Conservation (phyloP, 169 alveolate genomes). For the Cryptosporidium meleagridis region DNA sequence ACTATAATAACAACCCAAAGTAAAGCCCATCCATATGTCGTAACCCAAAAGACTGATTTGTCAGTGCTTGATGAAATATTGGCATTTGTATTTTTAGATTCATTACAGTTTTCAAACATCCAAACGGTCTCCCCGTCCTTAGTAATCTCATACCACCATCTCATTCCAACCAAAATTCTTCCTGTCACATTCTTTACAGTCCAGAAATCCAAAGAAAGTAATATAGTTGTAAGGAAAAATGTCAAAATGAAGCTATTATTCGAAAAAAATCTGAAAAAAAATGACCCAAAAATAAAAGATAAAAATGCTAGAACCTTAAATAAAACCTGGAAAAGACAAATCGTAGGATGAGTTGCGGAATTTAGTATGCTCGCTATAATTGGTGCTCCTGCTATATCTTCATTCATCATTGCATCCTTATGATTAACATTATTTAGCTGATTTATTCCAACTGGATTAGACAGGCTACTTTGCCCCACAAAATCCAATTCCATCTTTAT, state of each 20-base stretch:
- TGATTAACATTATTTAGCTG: background rate
- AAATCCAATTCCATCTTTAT: slow-evolving; percentile 61
- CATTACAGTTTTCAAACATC: slow-evolving; percentile 84
- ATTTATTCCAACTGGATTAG: background rate
- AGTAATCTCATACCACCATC: slow-evolving; percentile 89
- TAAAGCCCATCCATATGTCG: slow-evolving; percentile 80
- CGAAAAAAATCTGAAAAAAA: slow-evolving; percentile 71
- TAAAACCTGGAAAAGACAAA: slow-evolving; percentile 80
- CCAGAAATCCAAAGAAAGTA: slow-evolving; percentile 86
- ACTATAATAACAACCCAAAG: slow-evolving; percentile 79
- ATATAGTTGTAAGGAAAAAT: slow-evolving; percentile 79
- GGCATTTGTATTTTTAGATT: slow-evolving; percentile 75
- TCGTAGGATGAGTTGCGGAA: slow-evolving; percentile 83
- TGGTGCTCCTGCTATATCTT: slow-evolving; percentile 42
- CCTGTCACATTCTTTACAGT: slow-evolving; percentile 88
- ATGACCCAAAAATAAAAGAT: slow-evolving; percentile 79
- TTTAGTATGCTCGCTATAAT: slow-evolving; percentile 63
- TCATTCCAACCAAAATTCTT: slow-evolving; percentile 83
- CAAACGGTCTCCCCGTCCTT: slow-evolving; percentile 86
- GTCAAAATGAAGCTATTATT: slow-evolving; percentile 77
- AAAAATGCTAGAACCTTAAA: slow-evolving; percentile 81
- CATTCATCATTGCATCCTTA: slow-evolving; percentile 53
- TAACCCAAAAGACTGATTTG: slow-evolving; percentile 83
- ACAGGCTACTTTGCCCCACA: slow-evolving; percentile 33
- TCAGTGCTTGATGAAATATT: slow-evolving; percentile 77